A percentile compares a stretch with the other conserved stretches of the same genome.
These are phyloP conservation scores for Phaseolus coccineus DNA, from an alignment of 331 rosid species.

Conservation along the genomic window DNA sequence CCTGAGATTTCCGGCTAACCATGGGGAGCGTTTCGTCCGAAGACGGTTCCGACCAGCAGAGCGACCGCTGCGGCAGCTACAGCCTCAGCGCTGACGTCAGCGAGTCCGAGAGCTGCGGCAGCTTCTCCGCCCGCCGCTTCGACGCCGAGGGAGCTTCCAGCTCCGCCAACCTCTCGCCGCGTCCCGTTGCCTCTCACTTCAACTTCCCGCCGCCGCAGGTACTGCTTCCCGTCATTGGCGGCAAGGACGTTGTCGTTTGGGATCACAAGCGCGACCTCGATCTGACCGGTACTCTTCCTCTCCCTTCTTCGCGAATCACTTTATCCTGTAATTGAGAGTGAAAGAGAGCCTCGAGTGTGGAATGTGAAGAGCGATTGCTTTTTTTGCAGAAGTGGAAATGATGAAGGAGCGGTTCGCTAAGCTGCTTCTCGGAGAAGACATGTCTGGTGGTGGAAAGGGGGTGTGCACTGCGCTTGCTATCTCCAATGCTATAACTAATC, in stretches of 20 bases:
- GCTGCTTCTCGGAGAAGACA: slow-evolving; percentile 90
- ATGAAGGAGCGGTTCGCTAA: slow-evolving; percentile 96
- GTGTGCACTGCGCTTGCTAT: slow-evolving; percentile 97
- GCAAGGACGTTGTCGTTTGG: slow-evolving; percentile 76
- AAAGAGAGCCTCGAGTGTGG: neutral
- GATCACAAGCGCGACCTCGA: slow-evolving; percentile 67
- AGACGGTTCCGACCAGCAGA: slow-evolving; percentile 74
- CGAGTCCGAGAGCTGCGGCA: slow-evolving; percentile 89
- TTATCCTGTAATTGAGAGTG: neutral
- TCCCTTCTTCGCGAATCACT: neutral
- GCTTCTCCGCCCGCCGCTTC: slow-evolving; percentile 80
- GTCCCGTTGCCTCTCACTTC: slow-evolving; percentile 52
- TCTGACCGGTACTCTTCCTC: slow-evolving; percentile 62
- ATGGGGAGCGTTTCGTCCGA: slow-evolving; percentile 87
- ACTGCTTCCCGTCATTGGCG: slow-evolving; percentile 75
- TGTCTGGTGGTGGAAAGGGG: slow-evolving; percentile 98
- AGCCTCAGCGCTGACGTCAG: slow-evolving; percentile 91
- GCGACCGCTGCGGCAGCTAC: slow-evolving; percentile 88
- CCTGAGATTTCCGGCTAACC: neutral
- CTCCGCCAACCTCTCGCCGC: slow-evolving; percentile 77
- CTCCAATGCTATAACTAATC: slow-evolving; percentile 92
- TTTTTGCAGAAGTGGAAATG: slow-evolving; percentile 76
- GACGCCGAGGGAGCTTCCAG: slow-evolving; percentile 81
- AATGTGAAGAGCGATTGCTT: neutral
- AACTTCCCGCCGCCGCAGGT: slow-evolving; percentile 62